These are phyloP conservation scores for Nicotiana undulata DNA, from an alignment of 257 asterid genomes.

Conservation along the genomic window DNA sequence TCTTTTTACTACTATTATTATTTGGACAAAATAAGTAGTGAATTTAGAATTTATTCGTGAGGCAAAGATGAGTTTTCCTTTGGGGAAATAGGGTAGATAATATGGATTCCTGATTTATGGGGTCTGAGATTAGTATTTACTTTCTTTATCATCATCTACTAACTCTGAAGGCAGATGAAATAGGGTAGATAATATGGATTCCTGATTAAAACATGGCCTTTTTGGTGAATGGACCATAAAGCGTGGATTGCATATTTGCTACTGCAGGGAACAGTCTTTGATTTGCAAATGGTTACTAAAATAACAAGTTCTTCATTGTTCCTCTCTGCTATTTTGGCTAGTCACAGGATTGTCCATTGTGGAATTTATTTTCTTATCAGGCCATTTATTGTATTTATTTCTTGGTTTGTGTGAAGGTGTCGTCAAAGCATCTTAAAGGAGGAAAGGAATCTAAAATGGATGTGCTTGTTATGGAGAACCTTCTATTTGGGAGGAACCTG, in stretches of 20 bases:
- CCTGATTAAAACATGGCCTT: background rate
- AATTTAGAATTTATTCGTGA: background rate
- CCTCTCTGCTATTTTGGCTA: background rate
- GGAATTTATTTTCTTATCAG: background rate
- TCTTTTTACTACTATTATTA: too few relatives aligned
- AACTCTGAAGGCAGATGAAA: background rate
- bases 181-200: background rate
- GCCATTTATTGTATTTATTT: background rate
- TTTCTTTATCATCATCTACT: background rate
- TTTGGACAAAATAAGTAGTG: too few relatives aligned
- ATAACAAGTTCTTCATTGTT: background rate
- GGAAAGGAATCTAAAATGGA: conserved; percentile 95
- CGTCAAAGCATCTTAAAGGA: conserved; percentile 70
- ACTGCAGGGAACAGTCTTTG: background rate
- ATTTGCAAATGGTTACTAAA: background rate
- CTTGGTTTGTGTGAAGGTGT: conserved; percentile 45
- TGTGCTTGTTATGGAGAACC: conserved; percentile 91
- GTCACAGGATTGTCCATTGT: background rate
- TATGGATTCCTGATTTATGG: background rate
- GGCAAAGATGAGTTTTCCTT: background rate
- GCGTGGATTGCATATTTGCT: background rate
- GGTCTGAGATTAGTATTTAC: background rate
- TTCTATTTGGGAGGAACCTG: conserved; percentile 74
- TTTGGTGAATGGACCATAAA: background rate
- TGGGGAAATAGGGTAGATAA: background rate